A percentile compares a stretch with the other conserved stretches of the same genome.
Conservation (phyloP, 129 eudicot species). For the Flaveria brownii region DNA sequence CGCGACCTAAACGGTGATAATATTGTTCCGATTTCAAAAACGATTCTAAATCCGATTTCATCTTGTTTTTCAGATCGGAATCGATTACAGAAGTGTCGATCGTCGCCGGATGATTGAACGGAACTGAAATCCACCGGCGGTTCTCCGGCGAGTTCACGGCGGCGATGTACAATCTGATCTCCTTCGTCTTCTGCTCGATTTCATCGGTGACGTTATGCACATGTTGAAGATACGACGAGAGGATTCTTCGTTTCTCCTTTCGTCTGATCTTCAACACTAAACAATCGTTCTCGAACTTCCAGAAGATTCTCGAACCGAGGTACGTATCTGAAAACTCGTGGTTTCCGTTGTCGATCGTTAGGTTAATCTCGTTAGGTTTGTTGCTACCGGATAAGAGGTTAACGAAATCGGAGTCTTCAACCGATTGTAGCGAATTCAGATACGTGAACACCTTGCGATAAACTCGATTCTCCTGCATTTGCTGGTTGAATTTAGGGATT, state of each 20-base stretch:
- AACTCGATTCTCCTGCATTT: slow-evolving; percentile 85
- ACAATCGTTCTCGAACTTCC: slow-evolving; percentile 56
- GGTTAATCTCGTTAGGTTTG: slow-evolving; percentile 63
- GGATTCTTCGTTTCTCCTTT: slow-evolving; percentile 63
- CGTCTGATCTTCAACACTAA: slow-evolving; percentile 61
- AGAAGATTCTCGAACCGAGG: slow-evolving; percentile 64
- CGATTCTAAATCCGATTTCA: slow-evolving; percentile 71
- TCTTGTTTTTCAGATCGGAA: slow-evolving; percentile 60
- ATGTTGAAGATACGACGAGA: slow-evolving; percentile 76
- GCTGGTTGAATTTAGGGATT: slow-evolving; percentile 78
- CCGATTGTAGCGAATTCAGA: slow-evolving; percentile 61
- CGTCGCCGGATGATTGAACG: slow-evolving; percentile 83
- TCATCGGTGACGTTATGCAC: slow-evolving; percentile 58
- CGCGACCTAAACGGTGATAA: slow-evolving; percentile 76
- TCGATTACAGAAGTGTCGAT: slow-evolving; percentile 78
- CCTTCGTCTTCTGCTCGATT: slow-evolving; percentile 57
- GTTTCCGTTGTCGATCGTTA: slow-evolving; percentile 49
- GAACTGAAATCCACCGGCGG: slow-evolving; percentile 75
- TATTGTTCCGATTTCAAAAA: slow-evolving; percentile 80
- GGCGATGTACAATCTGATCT: slow-evolving; percentile 58
- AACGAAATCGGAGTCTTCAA: slow-evolving; percentile 72
- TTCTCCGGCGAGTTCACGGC: slow-evolving; percentile 42
- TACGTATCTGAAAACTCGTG: slow-evolving; percentile 54
- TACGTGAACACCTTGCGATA: slow-evolving; percentile 54
- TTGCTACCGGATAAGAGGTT: slow-evolving; percentile 59